Conservation (phyloP, 2,329 filamentous ascomycete genomes). For the Talaromyces sp. region DNA sequence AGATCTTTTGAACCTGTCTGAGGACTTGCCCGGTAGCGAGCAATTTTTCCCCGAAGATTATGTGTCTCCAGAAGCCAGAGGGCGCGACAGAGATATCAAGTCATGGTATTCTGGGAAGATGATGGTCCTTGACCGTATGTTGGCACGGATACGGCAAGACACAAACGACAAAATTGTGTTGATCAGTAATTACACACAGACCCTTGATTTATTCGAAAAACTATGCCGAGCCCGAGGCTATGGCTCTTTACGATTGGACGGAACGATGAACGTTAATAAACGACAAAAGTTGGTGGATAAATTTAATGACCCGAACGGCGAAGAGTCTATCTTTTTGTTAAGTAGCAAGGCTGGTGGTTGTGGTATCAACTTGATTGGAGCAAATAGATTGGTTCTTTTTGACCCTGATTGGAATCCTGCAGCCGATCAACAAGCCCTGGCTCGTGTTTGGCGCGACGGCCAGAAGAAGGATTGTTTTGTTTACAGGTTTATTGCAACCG, state of each 20-base stretch:
- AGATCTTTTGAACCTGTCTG: slow-evolving; percentile 75
- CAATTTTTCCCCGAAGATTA: slow-evolving; percentile 77
- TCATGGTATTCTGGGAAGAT: slow-evolving; percentile 98
- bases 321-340: slow-evolving; percentile 90
- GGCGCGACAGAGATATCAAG: slow-evolving; percentile 85
- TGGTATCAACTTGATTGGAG: slow-evolving; percentile 90
- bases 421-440: slow-evolving; percentile 92
- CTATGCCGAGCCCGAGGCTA: slow-evolving; percentile 82
- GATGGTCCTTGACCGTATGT: slow-evolving; percentile 96
- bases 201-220: slow-evolving; percentile 86
- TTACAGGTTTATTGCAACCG: slow-evolving; percentile 97
- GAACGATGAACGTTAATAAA: slow-evolving; percentile 97
- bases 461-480: slow-evolving; percentile 99
- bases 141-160: slow-evolving; percentile 87
- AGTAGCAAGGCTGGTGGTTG: slow-evolving; percentile 96
- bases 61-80: slow-evolving; percentile 77
- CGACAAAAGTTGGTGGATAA: slow-evolving; percentile 94
- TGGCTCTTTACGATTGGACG: slow-evolving; percentile 82
- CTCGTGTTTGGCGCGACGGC: slow-evolving; percentile 96
- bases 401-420: slow-evolving; percentile 98
- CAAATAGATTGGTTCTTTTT: slow-evolving; percentile 90
- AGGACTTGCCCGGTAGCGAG: slow-evolving; percentile 84
- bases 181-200: slow-evolving; percentile 97
- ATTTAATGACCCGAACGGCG: slow-evolving; percentile 88
- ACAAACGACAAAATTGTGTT: slow-evolving; percentile 99